A percentile compares a stretch with the other conserved stretches of the same genome.
phyloP scores from a whole-genome alignment of 139 green algal genomes.

The Closterium sp. region DNA sequence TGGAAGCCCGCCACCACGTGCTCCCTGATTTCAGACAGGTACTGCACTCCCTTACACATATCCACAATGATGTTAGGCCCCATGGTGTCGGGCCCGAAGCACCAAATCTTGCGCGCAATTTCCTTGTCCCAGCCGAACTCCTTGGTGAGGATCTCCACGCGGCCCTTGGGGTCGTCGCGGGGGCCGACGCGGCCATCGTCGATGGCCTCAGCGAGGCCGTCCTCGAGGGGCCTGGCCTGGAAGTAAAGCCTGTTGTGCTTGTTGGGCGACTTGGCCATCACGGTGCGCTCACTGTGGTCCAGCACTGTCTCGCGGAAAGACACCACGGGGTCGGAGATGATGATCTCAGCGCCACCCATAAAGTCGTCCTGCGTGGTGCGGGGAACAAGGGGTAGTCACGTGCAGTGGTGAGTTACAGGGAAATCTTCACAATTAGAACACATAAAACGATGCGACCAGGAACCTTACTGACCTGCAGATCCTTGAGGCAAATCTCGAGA shows the following conservation, averaged over 20 bases:
- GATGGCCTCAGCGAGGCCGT: conserved; percentile 95
- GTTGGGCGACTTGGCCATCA: conserved; percentile 99
- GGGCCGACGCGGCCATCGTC: conserved; percentile 92
- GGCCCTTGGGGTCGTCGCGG: conserved; percentile 76
- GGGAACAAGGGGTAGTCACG: not conserved
- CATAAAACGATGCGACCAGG: not conserved
- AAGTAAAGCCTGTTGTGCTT: conserved; percentile 99
- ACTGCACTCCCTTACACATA: conserved; percentile 98
- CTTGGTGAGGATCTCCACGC: conserved; percentile 84
- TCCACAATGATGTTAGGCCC: conserved; percentile 97
- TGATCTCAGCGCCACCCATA: conserved; percentile 96
- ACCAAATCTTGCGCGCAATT: conserved; percentile 99
- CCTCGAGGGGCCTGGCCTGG: conserved; percentile 87
- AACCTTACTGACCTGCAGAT: conserved; percentile 73
- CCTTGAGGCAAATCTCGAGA: conserved; percentile 99
- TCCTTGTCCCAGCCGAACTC: conserved; percentile 99
- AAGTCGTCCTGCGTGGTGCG: conserved; percentile 81
- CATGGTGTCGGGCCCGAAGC: conserved; percentile 97
- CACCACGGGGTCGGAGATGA: conserved; percentile 95
- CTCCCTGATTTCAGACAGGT: conserved; percentile 99
- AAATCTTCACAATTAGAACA: not conserved
- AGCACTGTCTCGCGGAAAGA: conserved; percentile 96
- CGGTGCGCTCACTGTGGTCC: conserved; percentile 77
- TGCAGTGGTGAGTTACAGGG: not conserved
- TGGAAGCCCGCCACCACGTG: conserved; percentile 93